Evolutionary conservation across 2,329 filamentous ascomycete species (phyloP).

Genomic region (Aspergillus sp.): DNA sequence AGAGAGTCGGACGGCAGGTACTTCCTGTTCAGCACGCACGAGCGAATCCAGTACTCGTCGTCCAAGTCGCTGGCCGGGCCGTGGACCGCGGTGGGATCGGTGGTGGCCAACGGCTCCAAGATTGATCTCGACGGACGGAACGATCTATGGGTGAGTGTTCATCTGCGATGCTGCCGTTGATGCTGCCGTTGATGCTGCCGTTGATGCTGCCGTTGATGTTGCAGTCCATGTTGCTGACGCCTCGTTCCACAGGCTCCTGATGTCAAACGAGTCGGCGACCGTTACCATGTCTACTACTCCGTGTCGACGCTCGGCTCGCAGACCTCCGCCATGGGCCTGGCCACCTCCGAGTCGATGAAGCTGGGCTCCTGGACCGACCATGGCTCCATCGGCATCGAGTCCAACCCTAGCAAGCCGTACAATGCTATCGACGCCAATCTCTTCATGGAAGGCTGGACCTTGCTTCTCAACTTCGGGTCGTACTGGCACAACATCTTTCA

Average conservation of each 20-base stretch:
- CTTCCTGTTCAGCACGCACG: conserved; percentile 46
- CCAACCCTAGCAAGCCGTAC: conserved; percentile 35
- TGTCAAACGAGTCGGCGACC: conserved; percentile 45
- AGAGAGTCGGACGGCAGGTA: conserved; percentile 41
- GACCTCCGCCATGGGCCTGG: conserved; percentile 52
- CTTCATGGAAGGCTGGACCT: conserved; percentile 32
- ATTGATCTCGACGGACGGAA: conserved; percentile 38
- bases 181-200: too few relatives aligned
- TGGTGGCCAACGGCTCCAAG: conserved; percentile 37
- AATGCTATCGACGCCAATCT: conserved; percentile 55
- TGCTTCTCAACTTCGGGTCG: conserved; percentile 54
- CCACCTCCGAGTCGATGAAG: conserved; percentile 39
- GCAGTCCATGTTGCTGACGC: too few relatives aligned
- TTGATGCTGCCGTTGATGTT: too few relatives aligned
- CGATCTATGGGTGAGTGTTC: conserved; percentile 45
- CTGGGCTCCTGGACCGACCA: conserved; percentile 24
- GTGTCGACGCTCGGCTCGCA: conserved; percentile 56
- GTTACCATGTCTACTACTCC: conserved; percentile 58
- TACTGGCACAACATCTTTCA: conserved; percentile 61
- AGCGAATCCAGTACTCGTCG: conserved; percentile 41
- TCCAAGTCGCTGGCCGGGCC: conserved; percentile 40
- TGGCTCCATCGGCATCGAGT: conserved; percentile 29
- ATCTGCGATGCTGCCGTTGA: too few relatives aligned
- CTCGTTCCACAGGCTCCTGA: conserved; percentile 50
- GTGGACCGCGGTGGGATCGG: conserved; percentile 42